phyloP scores from a whole-genome alignment of 2,329 filamentous ascomycete species.

The Colletotrichum noveboracense region DNA sequence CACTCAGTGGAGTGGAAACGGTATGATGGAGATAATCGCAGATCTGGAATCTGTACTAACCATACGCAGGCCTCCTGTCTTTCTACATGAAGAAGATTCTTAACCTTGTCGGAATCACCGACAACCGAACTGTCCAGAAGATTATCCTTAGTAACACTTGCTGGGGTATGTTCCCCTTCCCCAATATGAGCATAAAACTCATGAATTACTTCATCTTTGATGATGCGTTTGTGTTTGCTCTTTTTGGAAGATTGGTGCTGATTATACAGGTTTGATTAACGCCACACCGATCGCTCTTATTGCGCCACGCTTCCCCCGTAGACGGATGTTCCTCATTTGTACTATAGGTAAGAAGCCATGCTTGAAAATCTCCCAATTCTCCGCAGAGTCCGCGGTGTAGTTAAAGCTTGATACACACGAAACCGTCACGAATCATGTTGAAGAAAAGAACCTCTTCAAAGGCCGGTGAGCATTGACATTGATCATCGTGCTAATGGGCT shows the following conservation, averaged over 20 bases:
- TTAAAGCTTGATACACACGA: background rate
- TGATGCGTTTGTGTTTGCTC: background rate
- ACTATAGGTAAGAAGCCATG: constrained; percentile 28
- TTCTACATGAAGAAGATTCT: constrained; percentile 29
- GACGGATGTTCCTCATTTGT: constrained; percentile 41
- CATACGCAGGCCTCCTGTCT: background rate
- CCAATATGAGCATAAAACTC: background rate
- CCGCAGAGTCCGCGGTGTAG: background rate
- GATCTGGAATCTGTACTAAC: background rate
- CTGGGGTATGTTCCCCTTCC: constrained; percentile 26
- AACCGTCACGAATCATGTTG: background rate
- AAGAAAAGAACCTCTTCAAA: background rate
- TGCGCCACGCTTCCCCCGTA: constrained; percentile 36
- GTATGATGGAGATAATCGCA: constrained; percentile 38
- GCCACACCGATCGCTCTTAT: constrained; percentile 39
- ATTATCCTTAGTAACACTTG: constrained; percentile 43
- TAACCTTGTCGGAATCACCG: constrained; percentile 41
- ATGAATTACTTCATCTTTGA: background rate
- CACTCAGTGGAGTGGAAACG: constrained; percentile 33
- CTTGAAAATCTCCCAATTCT: background rate
- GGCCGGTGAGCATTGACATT: background rate
- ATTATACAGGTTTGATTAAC: constrained; percentile 32
- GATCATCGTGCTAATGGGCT: background rate
- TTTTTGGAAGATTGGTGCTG: background rate
- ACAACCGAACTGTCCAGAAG: constrained; percentile 39